Conservation (phyloP, 2,329 filamentous ascomycete genomes). For the Sporothrix globosa region DNA sequence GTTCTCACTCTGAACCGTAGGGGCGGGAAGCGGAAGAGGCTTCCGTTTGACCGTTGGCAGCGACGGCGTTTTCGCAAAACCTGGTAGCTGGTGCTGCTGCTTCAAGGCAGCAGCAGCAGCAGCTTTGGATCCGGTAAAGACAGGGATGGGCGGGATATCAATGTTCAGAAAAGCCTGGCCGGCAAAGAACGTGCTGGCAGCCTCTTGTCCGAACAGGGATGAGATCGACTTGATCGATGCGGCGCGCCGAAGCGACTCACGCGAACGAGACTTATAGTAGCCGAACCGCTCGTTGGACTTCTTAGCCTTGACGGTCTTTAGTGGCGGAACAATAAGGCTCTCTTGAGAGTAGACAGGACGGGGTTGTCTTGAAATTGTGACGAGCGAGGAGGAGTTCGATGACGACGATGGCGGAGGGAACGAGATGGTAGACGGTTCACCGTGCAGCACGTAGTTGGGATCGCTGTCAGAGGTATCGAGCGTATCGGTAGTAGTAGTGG, state of each 20-base stretch:
- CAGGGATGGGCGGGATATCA: conserved; percentile 41
- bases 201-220: conserved; percentile 55
- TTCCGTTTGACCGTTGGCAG: conserved; percentile 33
- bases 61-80: conserved; percentile 26
- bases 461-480: conserved; percentile 48
- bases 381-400: conserved; percentile 39
- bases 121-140: conserved; percentile 37
- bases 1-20: conserved; percentile 29
- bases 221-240: conserved; percentile 56
- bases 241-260: conserved; percentile 56
- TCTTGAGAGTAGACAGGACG: conserved; percentile 61
- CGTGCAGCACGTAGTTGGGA: conserved; percentile 60
- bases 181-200: conserved; percentile 46
- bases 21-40: conserved; percentile 32
- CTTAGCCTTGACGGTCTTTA: conserved; percentile 52
- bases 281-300: conserved; percentile 54
- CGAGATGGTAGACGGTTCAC: conserved; percentile 41
- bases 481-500: conserved; percentile 40
- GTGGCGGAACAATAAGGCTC: conserved; percentile 61
- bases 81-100: conserved; percentile 23
- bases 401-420: conserved; percentile 45
- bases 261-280: conserved; percentile 55
- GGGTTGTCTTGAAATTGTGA: conserved; percentile 42
- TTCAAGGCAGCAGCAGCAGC: not conserved
- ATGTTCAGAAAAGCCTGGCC: conserved; percentile 49